A percentile compares a stretch with the other conserved stretches of the same genome.
phyloP scores from a whole-genome alignment of 306 rosid species.

The Quercus alba region DNA sequence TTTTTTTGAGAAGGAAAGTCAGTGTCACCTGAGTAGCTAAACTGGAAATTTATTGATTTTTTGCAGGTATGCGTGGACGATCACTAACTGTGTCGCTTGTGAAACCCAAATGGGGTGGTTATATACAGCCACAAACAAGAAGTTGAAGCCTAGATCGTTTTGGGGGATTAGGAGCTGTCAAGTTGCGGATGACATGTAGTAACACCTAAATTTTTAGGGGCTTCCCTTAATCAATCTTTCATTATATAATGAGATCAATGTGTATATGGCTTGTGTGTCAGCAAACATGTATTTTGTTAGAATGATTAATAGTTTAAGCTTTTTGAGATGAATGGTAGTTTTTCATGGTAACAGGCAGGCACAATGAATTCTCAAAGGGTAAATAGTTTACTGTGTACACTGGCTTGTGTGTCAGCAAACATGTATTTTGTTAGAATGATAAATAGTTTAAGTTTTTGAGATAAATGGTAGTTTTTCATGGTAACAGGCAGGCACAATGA shows the following conservation, averaged over 20 bases:
- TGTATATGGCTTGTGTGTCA: slow-evolving; percentile 1
- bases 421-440: neutral
- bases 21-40: slow-evolving; percentile 18
- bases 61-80: slow-evolving; percentile 90
- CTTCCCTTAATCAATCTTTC: neutral
- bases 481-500: no score
- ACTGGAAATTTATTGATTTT: slow-evolving; percentile 5
- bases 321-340: no score
- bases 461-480: no score
- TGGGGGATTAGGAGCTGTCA: slow-evolving; percentile 87
- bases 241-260: neutral
- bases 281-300: neutral
- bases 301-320: no score
- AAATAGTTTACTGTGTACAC: no score
- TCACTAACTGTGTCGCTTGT: slow-evolving; percentile 66
- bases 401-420: neutral
- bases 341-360: no score
- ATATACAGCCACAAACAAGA: slow-evolving; percentile 66
- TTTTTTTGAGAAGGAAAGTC: neutral
- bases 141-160: slow-evolving; percentile 65
- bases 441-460: no score
- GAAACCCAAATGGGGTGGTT: slow-evolving; percentile 83
- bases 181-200: slow-evolving; percentile 55
- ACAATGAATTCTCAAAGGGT: no score
- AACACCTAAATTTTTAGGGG: neutral